Base-by-base conservation (phyloP, 1,284 basidiomycete species). In the Stygiomarasmius scandens region DNA sequence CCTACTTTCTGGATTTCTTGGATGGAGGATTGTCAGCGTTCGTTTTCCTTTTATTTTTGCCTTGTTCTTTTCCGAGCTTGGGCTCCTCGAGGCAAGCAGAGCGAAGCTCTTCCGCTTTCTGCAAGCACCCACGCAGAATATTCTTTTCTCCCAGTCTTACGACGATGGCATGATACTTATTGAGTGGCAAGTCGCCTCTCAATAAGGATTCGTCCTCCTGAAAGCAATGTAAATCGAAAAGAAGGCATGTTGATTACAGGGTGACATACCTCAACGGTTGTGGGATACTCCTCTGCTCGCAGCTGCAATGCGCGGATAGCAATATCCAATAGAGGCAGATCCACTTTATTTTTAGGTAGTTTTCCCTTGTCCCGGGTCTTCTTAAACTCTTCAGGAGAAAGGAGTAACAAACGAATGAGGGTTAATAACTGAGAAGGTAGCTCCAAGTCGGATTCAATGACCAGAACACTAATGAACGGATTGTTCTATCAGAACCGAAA, bases 81-180 rank as follows among this genome's bases (percentile, higher is more conserved):
- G 38, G 16, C 38, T 41, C 8, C 16, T 41, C 38, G 11, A 19
- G 8, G 8, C 6, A 19, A 16, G 38, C n/a, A 41, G 38, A 41
- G 5, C 27, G 47, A 22, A 55, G 12, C 22, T 6, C 51, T 24
- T 61, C 46, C 24, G 69, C 43, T 48, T 65, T 71, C 32, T 73
- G 68, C 24, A 81, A 64, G 2, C 74, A 66, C 10, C 71, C 69
- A 10, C 69, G 68, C 48, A 95, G 65, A 20, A 95, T 86, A 24
- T 82, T 74, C 74, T 95, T 94, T 73, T 96, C 93, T 4, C 92
- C 92, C 24, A 92, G 67, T 38, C 93, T 81, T 3, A 95, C 91
- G 43, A 92, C 75, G 8, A 90, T 65, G 1, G 94, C 92, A 58
- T 87, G 78, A 57, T 78, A 76, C 64, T 78, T 81, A 58, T 86